Evolutionary conservation across 129 eudicot species (phyloP).

Genomic region (Pulicaria dysenterica): DNA sequence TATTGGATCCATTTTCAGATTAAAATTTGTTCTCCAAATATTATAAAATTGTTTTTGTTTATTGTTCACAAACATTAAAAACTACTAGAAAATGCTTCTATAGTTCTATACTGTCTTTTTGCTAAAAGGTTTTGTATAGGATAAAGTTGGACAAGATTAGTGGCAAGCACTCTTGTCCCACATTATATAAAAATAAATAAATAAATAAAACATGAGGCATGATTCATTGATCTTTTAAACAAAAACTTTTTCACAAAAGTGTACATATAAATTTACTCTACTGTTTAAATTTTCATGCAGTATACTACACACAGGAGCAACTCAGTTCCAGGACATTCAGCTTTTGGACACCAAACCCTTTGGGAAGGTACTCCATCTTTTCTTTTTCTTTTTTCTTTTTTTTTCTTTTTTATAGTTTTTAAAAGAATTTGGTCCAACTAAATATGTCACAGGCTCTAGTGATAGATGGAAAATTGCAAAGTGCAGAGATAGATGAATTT

Average conservation of each 20-base stretch:
- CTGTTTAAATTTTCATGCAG: conserved; percentile 32
- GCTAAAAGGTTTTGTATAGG: conserved; percentile 38
- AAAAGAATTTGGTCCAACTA: neutral
- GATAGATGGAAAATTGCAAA: conserved; percentile 97
- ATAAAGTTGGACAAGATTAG: conserved; percentile 32
- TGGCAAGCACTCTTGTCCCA: conserved; percentile 22
- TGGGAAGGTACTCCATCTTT: conserved; percentile 63
- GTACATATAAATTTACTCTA: neutral
- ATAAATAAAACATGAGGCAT: neutral
- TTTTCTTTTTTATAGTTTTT: neutral
- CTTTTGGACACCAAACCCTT: conserved; percentile 92
- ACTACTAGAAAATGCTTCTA: neutral
- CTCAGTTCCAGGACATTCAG: conserved; percentile 85
- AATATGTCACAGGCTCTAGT: conserved; percentile 62
- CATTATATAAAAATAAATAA: neutral
- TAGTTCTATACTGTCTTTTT: conserved; percentile 16
- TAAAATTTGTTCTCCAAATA: neutral
- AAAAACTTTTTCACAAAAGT: neutral
- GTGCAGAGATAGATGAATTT: conserved; percentile 97
- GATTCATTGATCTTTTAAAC: neutral
- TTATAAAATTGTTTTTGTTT: neutral
- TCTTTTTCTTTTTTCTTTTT: neutral
- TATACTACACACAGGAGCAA: conserved; percentile 82
- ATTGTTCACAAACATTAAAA: neutral
- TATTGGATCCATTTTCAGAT: neutral